Evolutionary conservation across 768 basidiomycete species (phyloP).

Genomic region (Fomitopsis pulvina): DNA sequence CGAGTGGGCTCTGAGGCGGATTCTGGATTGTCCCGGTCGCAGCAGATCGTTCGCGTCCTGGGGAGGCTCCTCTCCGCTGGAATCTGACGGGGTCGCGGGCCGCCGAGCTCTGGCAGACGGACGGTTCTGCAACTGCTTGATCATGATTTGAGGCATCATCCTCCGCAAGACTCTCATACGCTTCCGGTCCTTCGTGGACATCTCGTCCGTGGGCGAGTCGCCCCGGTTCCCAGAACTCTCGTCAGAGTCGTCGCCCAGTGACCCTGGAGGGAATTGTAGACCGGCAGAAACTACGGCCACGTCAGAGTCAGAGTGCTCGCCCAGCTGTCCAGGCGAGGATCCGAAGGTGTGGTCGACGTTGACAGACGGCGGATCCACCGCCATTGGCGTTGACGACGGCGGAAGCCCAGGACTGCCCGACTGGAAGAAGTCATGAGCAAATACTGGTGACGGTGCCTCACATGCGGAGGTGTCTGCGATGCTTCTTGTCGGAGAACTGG

Average conservation of each 20-base stretch:
- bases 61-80: slow-evolving; percentile 9
- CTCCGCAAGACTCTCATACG: slow-evolving; percentile 32
- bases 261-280: neutral
- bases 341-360: neutral
- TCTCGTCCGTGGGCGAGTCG: neutral
- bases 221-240: neutral
- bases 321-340: slow-evolving; percentile 4
- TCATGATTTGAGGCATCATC: slow-evolving; percentile 53
- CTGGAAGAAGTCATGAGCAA: neutral
- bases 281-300: slow-evolving; percentile 15
- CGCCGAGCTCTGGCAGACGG: neutral
- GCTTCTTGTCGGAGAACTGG: neutral
- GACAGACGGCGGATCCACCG: neutral
- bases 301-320: slow-evolving; percentile 15
- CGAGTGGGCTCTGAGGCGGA: slow-evolving; percentile 28
- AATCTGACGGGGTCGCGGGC: slow-evolving; percentile 1
- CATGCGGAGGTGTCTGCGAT: neutral
- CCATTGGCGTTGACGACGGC: neutral
- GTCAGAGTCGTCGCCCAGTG: neutral
- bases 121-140: slow-evolving; percentile 25
- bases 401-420: neutral
- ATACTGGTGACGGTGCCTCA: neutral
- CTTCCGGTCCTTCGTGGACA: slow-evolving; percentile 26
- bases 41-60: slow-evolving; percentile 34
- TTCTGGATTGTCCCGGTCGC: slow-evolving; percentile 46